These are phyloP conservation scores for Colletotrichum acutatum DNA, from an alignment of 2,329 filamentous ascomycete genomes.

Conservation along the genomic window DNA sequence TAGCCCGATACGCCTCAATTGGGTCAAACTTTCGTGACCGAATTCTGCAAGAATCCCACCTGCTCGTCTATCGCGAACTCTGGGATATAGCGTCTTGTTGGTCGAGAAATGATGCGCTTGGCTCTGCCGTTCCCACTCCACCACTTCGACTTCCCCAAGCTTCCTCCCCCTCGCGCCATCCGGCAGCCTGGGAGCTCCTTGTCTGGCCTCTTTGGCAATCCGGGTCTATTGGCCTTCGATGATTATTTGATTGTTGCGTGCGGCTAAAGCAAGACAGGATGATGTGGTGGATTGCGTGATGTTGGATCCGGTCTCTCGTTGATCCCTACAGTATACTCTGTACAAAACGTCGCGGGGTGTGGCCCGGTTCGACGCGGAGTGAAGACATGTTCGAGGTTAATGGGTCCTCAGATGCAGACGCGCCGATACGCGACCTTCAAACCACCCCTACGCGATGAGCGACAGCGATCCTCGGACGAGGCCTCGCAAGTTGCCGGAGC, in stretches of 20 bases:
- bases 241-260: slow-evolving; percentile 3
- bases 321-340: not conserved
- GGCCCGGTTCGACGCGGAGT: slow-evolving; percentile 5
- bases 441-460: slow-evolving; percentile 26
- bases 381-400: slow-evolving; percentile 12
- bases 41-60: slow-evolving; percentile 25
- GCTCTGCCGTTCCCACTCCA: slow-evolving; percentile 12
- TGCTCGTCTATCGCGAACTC: slow-evolving; percentile 16
- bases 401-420: slow-evolving; percentile 11
- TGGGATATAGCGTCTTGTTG: slow-evolving; percentile 4
- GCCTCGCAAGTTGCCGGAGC: slow-evolving; percentile 9
- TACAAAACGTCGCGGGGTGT: not conserved
- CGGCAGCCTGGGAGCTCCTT: slow-evolving; percentile 7
- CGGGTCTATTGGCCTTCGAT: not conserved
- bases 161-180: slow-evolving; percentile 1
- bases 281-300: slow-evolving; percentile 14
- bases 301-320: not conserved
- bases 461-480: slow-evolving; percentile 17
- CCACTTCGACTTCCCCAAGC: not conserved
- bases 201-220: not conserved
- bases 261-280: slow-evolving; percentile 30
- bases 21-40: slow-evolving; percentile 12
- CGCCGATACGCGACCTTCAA: slow-evolving; percentile 29
- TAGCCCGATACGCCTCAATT: slow-evolving; percentile 18
- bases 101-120: not conserved